These are phyloP conservation scores for Maudiozyma turicensis DNA, from an alignment of 805 yeast genomes.

Conservation along the genomic window DNA sequence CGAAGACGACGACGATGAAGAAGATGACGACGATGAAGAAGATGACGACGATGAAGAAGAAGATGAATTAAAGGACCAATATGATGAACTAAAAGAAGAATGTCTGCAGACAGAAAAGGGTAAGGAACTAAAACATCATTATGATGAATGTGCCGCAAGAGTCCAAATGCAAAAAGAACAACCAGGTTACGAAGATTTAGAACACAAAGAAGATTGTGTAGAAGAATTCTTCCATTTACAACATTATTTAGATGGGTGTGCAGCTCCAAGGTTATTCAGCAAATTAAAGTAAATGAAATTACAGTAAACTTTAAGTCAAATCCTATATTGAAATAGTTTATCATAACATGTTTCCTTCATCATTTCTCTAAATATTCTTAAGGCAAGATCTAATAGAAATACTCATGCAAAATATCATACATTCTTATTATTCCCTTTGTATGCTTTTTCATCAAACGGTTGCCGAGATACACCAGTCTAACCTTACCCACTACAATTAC, in stretches of 20 bases:
- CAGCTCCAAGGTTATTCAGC: conserved; percentile 80
- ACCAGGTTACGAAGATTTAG: conserved; percentile 68
- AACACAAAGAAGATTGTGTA: conserved; percentile 91
- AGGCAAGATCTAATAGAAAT: not conserved
- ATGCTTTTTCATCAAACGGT: no score
- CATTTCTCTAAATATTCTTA: not conserved
- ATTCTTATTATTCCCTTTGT: not conserved
- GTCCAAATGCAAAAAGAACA: conserved; percentile 82
- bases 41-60: conserved; percentile 64
- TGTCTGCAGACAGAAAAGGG: conserved; percentile 62
- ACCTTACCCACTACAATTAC: no score
- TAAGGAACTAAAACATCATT: conserved; percentile 73
- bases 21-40: conserved; percentile 35
- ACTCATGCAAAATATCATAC: not conserved
- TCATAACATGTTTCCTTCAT: not conserved
- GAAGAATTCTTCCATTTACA: conserved; percentile 97
- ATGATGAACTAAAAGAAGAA: conserved; percentile 55
- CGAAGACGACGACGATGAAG: conserved; percentile 27
- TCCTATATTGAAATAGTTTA: not conserved
- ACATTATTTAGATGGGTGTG: conserved; percentile 87
- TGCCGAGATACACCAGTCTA: no score
- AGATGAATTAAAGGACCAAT: conserved; percentile 57
- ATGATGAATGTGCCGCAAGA: conserved; percentile 90
- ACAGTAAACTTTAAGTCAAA: no score
- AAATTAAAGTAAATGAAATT: conserved; percentile 56